A percentile compares a stretch with the other conserved stretches of the same genome.
Conservation (phyloP, 2,329 filamentous ascomycete genomes). For the Pseudogymnoascus sp. region DNA sequence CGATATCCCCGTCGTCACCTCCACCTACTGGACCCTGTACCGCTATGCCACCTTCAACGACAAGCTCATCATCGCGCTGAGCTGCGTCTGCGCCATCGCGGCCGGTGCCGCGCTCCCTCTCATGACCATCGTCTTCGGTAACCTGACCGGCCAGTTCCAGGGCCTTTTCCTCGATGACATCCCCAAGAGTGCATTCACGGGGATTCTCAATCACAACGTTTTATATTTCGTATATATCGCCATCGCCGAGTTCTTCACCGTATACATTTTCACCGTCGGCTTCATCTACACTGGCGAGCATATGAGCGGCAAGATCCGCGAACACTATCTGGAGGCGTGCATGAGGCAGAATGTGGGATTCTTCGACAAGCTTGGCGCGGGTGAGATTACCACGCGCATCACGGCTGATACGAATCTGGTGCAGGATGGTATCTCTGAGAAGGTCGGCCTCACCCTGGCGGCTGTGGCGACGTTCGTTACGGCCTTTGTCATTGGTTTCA, state of each 20-base stretch:
- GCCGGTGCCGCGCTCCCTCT: constrained; percentile 54
- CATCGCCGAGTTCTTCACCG: constrained; percentile 69
- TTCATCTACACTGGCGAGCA: constrained; percentile 86
- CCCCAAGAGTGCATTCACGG: constrained; percentile 48
- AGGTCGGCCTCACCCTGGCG: constrained; percentile 70
- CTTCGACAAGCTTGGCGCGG: constrained; percentile 87
- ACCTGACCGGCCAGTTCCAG: constrained; percentile 66
- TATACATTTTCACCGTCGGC: constrained; percentile 75
- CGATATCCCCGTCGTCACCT: constrained; percentile 53
- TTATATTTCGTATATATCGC: constrained; percentile 83
- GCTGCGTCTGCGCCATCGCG: constrained; percentile 46
- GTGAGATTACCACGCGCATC: constrained; percentile 90
- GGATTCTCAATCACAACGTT: constrained; percentile 55
- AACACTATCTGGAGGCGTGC: constrained; percentile 77
- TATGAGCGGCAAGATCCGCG: constrained; percentile 69
- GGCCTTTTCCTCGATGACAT: constrained; percentile 47
- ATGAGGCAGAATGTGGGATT: constrained; percentile 85
- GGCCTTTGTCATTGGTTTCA: constrained; percentile 83
- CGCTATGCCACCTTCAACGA: constrained; percentile 49
- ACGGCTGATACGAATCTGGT: constrained; percentile 91
- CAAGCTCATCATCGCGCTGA: constrained; percentile 43
- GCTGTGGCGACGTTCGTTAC: constrained; percentile 77
- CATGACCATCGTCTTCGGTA: constrained; percentile 62
- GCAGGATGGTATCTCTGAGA: constrained; percentile 89
- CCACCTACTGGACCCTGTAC: constrained; percentile 54